Conservation (phyloP, 1,284 basidiomycete species). For the Ustilago nuda region DNA sequence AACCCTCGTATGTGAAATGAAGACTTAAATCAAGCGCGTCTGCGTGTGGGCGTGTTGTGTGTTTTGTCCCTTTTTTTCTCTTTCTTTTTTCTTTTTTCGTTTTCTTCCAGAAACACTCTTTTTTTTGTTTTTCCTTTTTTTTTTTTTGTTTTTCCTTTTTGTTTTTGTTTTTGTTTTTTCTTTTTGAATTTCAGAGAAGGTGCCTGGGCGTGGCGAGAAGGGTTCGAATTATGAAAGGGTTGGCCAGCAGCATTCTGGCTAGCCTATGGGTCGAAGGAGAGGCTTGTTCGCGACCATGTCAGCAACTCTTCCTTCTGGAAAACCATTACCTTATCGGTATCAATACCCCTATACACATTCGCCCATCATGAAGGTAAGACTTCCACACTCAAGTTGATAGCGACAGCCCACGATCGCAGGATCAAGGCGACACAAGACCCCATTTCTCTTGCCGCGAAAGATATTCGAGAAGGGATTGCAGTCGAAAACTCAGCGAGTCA, state of each 20-base stretch:
- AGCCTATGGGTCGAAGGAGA: background rate
- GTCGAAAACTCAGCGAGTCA: conserved; percentile 1
- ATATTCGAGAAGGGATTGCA: background rate
- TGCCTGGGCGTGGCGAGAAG: conserved; percentile 7
- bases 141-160: background rate
- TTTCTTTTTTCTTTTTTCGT: conserved; percentile 5
- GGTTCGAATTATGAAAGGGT: background rate
- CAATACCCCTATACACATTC: conserved; percentile 24
- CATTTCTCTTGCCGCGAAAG: background rate
- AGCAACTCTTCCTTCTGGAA: background rate
- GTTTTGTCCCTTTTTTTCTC: conserved; percentile 26
- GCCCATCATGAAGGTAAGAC: conserved; percentile 43
- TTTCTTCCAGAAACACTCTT: conserved; percentile 5
- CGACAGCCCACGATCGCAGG: conserved; percentile 1
- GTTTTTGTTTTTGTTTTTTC: background rate
- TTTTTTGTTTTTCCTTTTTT: conserved; percentile 15
- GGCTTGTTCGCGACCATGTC: background rate
- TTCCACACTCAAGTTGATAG: background rate
- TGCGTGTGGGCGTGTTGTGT: background rate
- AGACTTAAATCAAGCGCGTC: background rate
- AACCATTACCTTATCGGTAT: conserved; percentile 43
- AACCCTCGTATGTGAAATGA: background rate
- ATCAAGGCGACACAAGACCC: background rate
- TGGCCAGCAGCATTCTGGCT: conserved; percentile 2
- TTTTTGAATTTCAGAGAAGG: background rate